Evolutionary conservation across 1,284 basidiomycete species (phyloP), one percentile per base, ranked within the genome.

Genomic region (Trametes polyzona): DNA sequence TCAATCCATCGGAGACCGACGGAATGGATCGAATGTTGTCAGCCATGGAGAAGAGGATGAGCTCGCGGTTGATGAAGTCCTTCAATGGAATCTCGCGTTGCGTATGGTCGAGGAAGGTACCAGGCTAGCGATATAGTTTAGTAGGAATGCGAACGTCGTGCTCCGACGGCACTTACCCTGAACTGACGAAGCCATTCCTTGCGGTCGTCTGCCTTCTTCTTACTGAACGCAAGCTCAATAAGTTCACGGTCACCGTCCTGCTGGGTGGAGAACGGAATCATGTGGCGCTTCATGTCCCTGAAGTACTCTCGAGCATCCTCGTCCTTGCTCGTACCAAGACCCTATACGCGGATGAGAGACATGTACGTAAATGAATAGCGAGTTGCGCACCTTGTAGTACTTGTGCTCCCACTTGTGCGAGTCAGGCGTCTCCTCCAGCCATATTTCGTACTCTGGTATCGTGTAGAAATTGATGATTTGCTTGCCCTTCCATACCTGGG

Each of bases 41-140:
- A 4, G 97, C 97, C 95, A 99, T 98, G 2, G 96, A 99, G 83
- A 99, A 99, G 26, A 98, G 82, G 63, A 99, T 98, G 43, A 99
- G 80, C 73, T 99, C 97, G 75, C 89, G 95, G 81, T 99, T 98
- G 78, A 99, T 96, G 71, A 99, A 99, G 70, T 99, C 96, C 1
- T 88, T 83, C 69, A 90, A 92, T 0, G 93, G 87, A 56, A 99
- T 92, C 68, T 93, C 87, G 51, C 90, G 84, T 44, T 93, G 83
- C 61, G 89, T 87, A 74, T 99, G 96, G 72, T 99, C 89, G 27
- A 99, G 81, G 74, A 82, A 98, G 1, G 97, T 99, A 33, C 97
- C 97, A 29, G 96, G 95, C 88, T 95, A 63, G 6, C 26, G 19
- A 8, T 57, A 26, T n/a, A 16, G 10, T 2, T 12, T 7, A 30